Base-by-base conservation (phyloP, 345 rosid genomes). In the Jatropha curcas region DNA sequence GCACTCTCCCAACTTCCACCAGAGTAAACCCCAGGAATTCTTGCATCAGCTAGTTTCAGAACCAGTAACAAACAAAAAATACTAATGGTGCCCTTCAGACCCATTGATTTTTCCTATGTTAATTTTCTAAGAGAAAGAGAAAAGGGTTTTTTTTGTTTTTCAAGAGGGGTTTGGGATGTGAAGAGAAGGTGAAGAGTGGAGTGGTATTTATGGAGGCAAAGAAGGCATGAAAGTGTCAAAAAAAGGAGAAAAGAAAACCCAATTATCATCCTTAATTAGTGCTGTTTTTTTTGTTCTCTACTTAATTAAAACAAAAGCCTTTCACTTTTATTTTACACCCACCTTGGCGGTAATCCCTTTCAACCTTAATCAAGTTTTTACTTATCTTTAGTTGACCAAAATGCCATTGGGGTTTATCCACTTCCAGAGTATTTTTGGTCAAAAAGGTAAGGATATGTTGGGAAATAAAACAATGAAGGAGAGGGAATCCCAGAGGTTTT, bases 1-100 rank as follows among this genome's bases (percentile, higher is more conserved):
- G 98, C 96, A 43, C 19, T 82, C 80, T 90, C 84, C 98, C 96
- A 92, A 0, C 78, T 61, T 0, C 89, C 90, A 2, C 96, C 98
- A 14, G 45, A 19, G 89, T 85, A 92, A 25, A 76, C 86, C 5
- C 96, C 94, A 6, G 98, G 94, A 72, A 90, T 85, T 71, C 92
- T 89, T 33, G 92, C 92, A 67, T 92, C 90, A 65, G 62, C 76
- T 1, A 75, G 51, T 30, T 51, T 57, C 16, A 71, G 41, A 61
- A 83, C 16, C 70, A 83, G 56, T 12, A 77, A 52, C 2, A 88
- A 77, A 48, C 63, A 74, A 9, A 70, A 31, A 10, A 71, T 24
- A 43, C 24, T 37, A 67, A 65, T 27, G 30, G 63, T 7, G 64
- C 46, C 68, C 67, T 5, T 3, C 11, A 37, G 12, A 30, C 71